Conservation (phyloP, 768 basidiomycete genomes). For the Infundibulicybe gibba region DNA sequence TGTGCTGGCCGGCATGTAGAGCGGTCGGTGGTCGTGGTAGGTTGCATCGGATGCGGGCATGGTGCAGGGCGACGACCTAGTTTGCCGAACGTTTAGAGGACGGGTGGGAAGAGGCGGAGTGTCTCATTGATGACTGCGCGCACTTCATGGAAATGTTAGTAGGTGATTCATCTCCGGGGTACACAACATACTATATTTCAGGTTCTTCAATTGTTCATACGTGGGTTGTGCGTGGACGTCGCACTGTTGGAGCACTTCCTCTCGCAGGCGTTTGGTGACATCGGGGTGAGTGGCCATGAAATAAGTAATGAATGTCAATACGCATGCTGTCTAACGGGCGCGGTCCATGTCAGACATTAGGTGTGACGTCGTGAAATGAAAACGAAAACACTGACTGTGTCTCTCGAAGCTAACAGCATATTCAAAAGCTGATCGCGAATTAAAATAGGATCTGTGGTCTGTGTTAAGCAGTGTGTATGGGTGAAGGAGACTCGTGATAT, state of each 20-base stretch:
- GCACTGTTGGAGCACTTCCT: conserved; percentile 57
- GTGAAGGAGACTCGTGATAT: conserved; percentile 10
- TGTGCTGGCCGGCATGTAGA: conserved; percentile 59
- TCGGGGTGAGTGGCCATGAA: conserved; percentile 65
- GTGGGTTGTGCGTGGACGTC: conserved; percentile 46
- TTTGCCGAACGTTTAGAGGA: conserved; percentile 67
- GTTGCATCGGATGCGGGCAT: conserved; percentile 52
- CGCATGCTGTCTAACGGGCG: conserved; percentile 54
- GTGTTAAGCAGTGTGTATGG: not conserved
- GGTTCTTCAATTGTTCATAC: conserved; percentile 50
- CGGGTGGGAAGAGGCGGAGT: conserved; percentile 74
- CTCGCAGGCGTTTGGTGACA: conserved; percentile 45
- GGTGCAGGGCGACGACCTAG: conserved; percentile 41
- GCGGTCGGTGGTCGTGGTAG: conserved; percentile 32
- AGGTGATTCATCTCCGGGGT: not conserved
- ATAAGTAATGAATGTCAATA: conserved; percentile 69
- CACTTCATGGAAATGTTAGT: conserved; percentile 34
- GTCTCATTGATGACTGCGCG: conserved; percentile 79
- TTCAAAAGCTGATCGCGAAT: conserved; percentile 79
- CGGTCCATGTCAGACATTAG: conserved; percentile 2
- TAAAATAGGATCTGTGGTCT: conserved; percentile 47
- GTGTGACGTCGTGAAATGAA: not conserved
- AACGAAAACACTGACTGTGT: conserved; percentile 61
- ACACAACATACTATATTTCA: conserved; percentile 59
- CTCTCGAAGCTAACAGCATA: conserved; percentile 72